These are phyloP conservation scores for Sporothrix dimorphospora DNA, from an alignment of 2,329 filamentous ascomycete species.

Conservation along the genomic window DNA sequence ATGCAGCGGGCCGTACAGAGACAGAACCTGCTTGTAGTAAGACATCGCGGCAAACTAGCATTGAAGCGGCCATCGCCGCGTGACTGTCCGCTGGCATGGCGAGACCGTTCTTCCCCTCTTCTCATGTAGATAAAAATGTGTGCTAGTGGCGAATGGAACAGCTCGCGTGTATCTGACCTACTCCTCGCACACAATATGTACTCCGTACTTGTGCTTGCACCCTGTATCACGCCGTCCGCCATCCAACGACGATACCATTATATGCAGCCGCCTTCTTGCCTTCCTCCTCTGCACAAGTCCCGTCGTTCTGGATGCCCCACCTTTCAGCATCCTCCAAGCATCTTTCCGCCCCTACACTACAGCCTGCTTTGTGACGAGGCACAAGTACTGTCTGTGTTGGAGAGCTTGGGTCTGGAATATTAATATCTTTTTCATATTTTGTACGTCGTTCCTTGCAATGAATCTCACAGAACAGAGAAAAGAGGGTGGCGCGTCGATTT, in stretches of 20 bases:
- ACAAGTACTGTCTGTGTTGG: too few relatives aligned
- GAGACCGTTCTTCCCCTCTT: neutral
- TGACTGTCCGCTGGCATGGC: neutral
- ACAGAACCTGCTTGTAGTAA: neutral
- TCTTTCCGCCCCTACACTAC: too few relatives aligned
- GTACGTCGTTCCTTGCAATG: too few relatives aligned
- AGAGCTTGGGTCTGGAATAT: neutral
- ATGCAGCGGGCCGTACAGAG: slow-evolving; percentile 8
- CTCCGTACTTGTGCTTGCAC: neutral
- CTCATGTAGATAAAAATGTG: neutral
- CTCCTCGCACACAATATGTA: neutral
- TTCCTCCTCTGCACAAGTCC: neutral
- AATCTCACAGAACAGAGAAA: neutral
- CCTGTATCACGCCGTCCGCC: neutral
- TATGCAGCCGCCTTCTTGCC: neutral
- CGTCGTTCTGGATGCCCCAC: neutral
- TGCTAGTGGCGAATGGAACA: neutral
- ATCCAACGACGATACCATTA: neutral
- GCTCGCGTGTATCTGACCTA: neutral
- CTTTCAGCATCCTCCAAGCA: neutral
- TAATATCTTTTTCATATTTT: neutral
- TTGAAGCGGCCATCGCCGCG: neutral
- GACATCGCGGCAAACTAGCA: neutral
- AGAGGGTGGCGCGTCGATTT: neutral
- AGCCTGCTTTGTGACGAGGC: too few relatives aligned